phyloP scores from a whole-genome alignment of 2,329 filamentous ascomycete species.

The Hortaea sp. region DNA sequence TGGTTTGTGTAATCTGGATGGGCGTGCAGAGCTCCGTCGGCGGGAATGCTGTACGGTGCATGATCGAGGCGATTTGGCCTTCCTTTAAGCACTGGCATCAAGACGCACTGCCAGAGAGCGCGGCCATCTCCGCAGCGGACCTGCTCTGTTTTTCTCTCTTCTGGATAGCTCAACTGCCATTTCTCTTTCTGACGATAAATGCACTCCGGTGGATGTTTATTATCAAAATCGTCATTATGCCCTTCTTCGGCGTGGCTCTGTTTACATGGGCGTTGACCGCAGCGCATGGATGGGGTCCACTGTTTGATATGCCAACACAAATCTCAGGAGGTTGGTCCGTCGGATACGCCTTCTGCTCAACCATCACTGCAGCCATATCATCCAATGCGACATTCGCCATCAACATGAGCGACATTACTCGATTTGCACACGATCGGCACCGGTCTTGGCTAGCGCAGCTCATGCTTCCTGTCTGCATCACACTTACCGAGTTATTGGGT shows the following conservation, averaged over 20 bases:
- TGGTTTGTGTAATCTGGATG: conserved; percentile 9
- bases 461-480: conserved; percentile 2
- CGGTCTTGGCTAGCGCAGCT: conserved; percentile 3
- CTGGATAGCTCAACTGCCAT: conserved; percentile 3
- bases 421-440: conserved; percentile 1
- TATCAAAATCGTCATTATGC: conserved; percentile 3
- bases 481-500: conserved; percentile 1
- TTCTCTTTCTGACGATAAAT: conserved; percentile 3
- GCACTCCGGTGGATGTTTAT: conserved; percentile 3
- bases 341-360: too few species aligned
- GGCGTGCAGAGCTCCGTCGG: conserved; percentile 8
- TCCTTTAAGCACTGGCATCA: conserved; percentile 2
- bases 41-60: conserved; percentile 5
- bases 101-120: conserved; percentile 1
- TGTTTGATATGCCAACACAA: too few species aligned
- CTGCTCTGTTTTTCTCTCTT: conserved; percentile 3
- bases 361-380: too few species aligned
- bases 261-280: not conserved
- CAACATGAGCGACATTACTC: conserved; percentile 4
- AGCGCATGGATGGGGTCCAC: too few species aligned
- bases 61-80: conserved; percentile 4
- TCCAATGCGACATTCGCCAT: not conserved
- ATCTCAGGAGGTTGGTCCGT: too few species aligned
- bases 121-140: conserved; percentile 1
- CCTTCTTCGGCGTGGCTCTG: conserved; percentile 2